Evolutionary conservation across 2,329 filamentous ascomycete species (phyloP).

Genomic region (Talaromyces sp.): DNA sequence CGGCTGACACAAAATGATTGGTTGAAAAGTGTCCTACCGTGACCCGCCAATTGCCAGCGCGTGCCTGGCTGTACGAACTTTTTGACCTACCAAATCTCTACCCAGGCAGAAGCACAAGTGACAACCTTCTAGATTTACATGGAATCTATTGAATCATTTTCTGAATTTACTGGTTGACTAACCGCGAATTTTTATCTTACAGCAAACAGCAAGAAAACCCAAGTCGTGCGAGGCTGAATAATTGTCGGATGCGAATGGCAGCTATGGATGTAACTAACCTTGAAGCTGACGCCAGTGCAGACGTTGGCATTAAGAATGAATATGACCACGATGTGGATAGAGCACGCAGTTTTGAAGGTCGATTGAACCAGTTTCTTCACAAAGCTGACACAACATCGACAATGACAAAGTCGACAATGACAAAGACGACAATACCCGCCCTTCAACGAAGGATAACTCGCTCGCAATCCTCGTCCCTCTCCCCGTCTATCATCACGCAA

Average conservation of each 20-base stretch:
- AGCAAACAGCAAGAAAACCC: background rate
- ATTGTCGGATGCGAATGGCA: background rate
- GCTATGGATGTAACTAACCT: background rate
- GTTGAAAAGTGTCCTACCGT: background rate
- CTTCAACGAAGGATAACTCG: slow-evolving; percentile 5
- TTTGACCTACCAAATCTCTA: background rate
- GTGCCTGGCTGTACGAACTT: background rate
- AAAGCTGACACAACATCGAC: slow-evolving; percentile 3
- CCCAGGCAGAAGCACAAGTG: background rate
- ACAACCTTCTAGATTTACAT: background rate
- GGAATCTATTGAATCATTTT: background rate
- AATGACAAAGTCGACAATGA: background rate
- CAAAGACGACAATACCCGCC: background rate
- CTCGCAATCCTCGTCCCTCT: background rate
- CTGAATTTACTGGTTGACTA: background rate
- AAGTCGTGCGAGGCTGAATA: background rate
- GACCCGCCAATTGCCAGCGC: background rate
- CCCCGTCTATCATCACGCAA: background rate
- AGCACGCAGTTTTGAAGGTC: slow-evolving; percentile 35
- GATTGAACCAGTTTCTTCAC: slow-evolving; percentile 34
- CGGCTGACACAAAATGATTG: background rate
- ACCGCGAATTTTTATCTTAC: background rate
- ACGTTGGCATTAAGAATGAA: background rate
- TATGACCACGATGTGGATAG: slow-evolving; percentile 26
- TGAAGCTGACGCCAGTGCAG: background rate